Base-by-base conservation (phyloP, 2,329 filamentous ascomycete species). In the Colletotrichum caudatum region DNA sequence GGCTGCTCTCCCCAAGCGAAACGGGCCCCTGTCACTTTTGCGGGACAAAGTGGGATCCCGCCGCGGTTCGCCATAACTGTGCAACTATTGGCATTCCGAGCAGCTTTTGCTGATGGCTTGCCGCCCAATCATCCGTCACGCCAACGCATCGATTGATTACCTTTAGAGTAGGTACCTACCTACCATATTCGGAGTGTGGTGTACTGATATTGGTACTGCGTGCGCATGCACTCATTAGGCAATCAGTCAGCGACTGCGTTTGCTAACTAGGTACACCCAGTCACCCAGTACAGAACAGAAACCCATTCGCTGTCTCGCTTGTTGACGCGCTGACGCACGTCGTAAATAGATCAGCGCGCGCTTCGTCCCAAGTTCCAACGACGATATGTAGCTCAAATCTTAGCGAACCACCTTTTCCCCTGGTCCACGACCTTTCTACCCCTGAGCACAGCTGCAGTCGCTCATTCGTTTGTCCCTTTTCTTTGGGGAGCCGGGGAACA, bases 1-100 rank as follows among this genome's bases (percentile, higher is more conserved):
- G 77, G 78, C 72, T 44, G 26, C 23, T 66, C 56, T 37, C 64
- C 50, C 50, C 57, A 69, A 73, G 71, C 73, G 73, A 74, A 74
- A 74, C 73, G 18, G 35, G 37, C 73, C 73, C 73, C 62, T 74
- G 73, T 44, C 51, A n/a, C 26, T 29, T 29, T 6, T 26, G 68
- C 64, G 58, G 68, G 69, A 53, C 65, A 59, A 62, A 35, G 48
- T 54, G 58, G 69, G 51, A 26, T 46, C 60, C 69, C 64, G 64
- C 44, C 64, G 48, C 41, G 35, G 64, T 58, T 68, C 58, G 69
- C 64, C 53, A 39, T 63, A n/a, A 58, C 41, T 57, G 41, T 70
- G 23, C 35, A 33, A 20, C 35, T 37, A 37, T 37, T n/a, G 9
- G 18, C 18, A 29, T 18, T 33, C 37, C 58, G 54, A 14, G 53